phyloP scores from a whole-genome alignment of 2,329 filamentous ascomycete species.

The Fusarium tuaranense region DNA sequence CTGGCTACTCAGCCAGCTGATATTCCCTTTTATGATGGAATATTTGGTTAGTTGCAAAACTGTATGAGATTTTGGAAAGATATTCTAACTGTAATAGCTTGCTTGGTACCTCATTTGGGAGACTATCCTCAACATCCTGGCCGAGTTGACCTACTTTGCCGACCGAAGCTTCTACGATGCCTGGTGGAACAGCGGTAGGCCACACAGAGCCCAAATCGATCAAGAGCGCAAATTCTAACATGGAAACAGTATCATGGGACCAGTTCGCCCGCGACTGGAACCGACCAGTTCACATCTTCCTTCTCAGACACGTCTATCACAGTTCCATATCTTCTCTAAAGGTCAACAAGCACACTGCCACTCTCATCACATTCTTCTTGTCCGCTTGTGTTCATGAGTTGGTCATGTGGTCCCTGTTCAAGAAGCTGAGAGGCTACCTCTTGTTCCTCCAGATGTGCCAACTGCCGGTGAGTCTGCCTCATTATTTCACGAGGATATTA shows the following conservation, averaged over 20 bases:
- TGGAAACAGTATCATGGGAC: constrained; percentile 69
- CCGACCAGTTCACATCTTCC: constrained; percentile 79
- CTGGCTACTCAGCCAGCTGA: constrained; percentile 78
- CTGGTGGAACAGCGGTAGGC: constrained; percentile 71
- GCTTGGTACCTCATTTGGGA: constrained; percentile 88
- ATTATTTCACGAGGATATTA: background rate
- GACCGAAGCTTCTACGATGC: constrained; percentile 78
- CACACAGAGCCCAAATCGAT: no score
- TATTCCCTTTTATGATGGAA: constrained; percentile 84
- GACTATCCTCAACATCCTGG: constrained; percentile 78
- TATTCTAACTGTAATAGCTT: constrained; percentile 54
- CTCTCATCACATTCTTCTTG: constrained; percentile 80
- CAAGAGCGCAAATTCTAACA: constrained; percentile 2
- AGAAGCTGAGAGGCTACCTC: constrained; percentile 80
- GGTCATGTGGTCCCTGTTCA: constrained; percentile 85
- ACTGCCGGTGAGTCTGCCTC: constrained; percentile 63
- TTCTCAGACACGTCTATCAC: constrained; percentile 84
- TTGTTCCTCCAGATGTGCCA: constrained; percentile 81
- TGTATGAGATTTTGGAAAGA: background rate
- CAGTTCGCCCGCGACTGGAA: constrained; percentile 88
- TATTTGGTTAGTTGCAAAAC: constrained; percentile 63
- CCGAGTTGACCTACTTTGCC: constrained; percentile 81
- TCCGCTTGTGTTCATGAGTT: constrained; percentile 79
- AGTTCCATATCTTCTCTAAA: constrained; percentile 79
- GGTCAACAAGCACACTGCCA: constrained; percentile 76